Base-by-base conservation (phyloP, 768 basidiomycete species). In the Holtermannia corniformis region DNA sequence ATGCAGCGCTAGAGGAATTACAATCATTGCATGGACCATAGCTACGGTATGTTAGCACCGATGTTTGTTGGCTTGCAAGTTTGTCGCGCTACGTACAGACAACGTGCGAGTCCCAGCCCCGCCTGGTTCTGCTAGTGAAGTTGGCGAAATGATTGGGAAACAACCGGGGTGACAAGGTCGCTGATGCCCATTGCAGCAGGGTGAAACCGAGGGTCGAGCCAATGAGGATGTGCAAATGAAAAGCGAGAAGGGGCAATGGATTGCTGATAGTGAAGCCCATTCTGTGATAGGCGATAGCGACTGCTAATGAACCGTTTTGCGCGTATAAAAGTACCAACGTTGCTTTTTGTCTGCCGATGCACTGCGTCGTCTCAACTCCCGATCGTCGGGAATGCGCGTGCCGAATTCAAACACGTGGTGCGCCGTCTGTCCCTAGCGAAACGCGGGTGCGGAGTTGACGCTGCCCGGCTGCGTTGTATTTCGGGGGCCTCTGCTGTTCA, bases 1-100 rank as follows among this genome's bases (percentile, higher is more conserved):
- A 49, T 76, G 78, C 19, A 80, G 62, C 1, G 86, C 79, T 21
- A 85, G 76, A 0, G 82, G 81, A 27, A 88, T 76, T 50, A 86
- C 77, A 49, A 86, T 63, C 21, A 85, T 50, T 0, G 84, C 81
- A 64, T 91, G 86, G 1, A 81, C 74, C 59, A 87, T 81, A 0
- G 88, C 87, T 22, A 4, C n/a, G n/a, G 13, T 26, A 4, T 23
- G 19, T 16, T 25, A 21, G n/a, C 46, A 21, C 19, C 4, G 12
- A 26, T 10, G n/a, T 3, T 23, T 42, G 22, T 13, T 23, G 37
- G 50, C 25, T 28, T 5, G 23, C 10, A 23, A 20, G 25, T 10
- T 23, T 12, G 5, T 23, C 3, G 20, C 3, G 28, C 10, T 19
- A 57, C 56, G 56, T 19, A 60, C 59, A 64, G 20, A 62, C 64